A percentile compares a stretch with the other conserved stretches of the same genome.
These are phyloP conservation scores for Monosporascus sp. DNA, from an alignment of 2,329 filamentous ascomycete species.

Conservation along the genomic window DNA sequence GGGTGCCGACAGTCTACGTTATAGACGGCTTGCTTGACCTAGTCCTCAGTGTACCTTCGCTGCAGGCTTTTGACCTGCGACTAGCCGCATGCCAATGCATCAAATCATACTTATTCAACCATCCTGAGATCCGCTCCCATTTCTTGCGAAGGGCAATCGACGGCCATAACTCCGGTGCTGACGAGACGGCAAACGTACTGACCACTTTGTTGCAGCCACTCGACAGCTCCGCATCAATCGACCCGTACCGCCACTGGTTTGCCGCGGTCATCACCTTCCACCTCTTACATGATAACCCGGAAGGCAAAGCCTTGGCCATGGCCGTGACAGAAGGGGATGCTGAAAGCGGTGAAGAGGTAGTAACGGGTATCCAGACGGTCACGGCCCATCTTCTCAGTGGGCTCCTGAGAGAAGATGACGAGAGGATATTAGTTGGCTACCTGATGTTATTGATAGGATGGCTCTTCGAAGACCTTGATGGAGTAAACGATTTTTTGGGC, in stretches of 20 bases:
- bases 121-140: constrained; percentile 75
- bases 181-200: constrained; percentile 84
- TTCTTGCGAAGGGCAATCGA: constrained; percentile 86
- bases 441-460: constrained; percentile 84
- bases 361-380: constrained; percentile 87
- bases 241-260: constrained; percentile 88
- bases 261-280: constrained; percentile 84
- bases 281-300: constrained; percentile 71
- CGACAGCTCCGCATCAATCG: constrained; percentile 55
- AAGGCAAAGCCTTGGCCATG: constrained; percentile 76
- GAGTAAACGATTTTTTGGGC: constrained; percentile 85
- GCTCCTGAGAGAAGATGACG: constrained; percentile 70
- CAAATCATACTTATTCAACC: constrained; percentile 84
- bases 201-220: constrained; percentile 71
- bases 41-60: constrained; percentile 61
- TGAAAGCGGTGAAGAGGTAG: constrained; percentile 84
- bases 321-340: constrained; percentile 84
- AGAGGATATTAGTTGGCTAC: constrained; percentile 76
- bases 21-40: constrained; percentile 90
- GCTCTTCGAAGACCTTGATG: constrained; percentile 88
- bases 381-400: constrained; percentile 80
- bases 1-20: constrained; percentile 68
- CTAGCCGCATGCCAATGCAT: constrained; percentile 85
- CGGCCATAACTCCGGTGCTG: constrained; percentile 69
- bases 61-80: constrained; percentile 70